Conservation (phyloP, 306 rosid genomes). For the Geum urbanum region DNA sequence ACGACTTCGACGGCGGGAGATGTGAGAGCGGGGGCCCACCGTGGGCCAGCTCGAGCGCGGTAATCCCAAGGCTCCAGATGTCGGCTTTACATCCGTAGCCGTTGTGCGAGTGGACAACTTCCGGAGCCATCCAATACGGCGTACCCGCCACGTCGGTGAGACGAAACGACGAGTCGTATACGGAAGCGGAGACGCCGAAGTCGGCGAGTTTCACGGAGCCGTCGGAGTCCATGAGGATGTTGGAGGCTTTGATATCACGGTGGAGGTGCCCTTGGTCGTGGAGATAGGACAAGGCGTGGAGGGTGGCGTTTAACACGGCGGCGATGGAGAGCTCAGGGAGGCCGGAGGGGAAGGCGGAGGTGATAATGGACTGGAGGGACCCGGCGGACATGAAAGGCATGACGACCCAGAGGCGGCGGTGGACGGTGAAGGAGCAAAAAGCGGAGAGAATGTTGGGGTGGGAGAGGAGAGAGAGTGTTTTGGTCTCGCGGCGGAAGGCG, state of each 20-base stretch:
- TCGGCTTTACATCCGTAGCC: slow-evolving; percentile 62
- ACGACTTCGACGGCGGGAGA: slow-evolving; percentile 55
- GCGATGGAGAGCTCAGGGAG: slow-evolving; percentile 49
- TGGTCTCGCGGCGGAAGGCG: slow-evolving; percentile 40
- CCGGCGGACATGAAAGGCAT: slow-evolving; percentile 72
- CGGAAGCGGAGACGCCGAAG: slow-evolving; percentile 56
- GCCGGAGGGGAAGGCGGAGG: slow-evolving; percentile 47
- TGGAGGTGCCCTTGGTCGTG: slow-evolving; percentile 67
- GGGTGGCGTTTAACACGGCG: slow-evolving; percentile 41
- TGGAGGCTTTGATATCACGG: slow-evolving; percentile 59
- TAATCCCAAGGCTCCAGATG: slow-evolving; percentile 69
- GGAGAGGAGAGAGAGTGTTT: slow-evolving; percentile 43
- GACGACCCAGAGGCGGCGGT: slow-evolving; percentile 58
- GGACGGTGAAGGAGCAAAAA: slow-evolving; percentile 57
- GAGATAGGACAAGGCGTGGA: slow-evolving; percentile 52
- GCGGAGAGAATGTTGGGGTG: slow-evolving; percentile 60
- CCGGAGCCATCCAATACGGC: slow-evolving; percentile 75
- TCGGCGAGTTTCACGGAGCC: slow-evolving; percentile 47
- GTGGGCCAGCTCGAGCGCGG: slow-evolving; percentile 56
- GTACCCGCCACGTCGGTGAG: slow-evolving; percentile 48
- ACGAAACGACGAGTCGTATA: slow-evolving; percentile 39
- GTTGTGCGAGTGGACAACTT: slow-evolving; percentile 52
- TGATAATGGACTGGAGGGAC: slow-evolving; percentile 50
- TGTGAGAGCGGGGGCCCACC: slow-evolving; percentile 69
- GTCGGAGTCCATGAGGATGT: slow-evolving; percentile 50